phyloP scores from a whole-genome alignment of 1,139 yeast genomes.

The Wickerhamomyces sp. region DNA sequence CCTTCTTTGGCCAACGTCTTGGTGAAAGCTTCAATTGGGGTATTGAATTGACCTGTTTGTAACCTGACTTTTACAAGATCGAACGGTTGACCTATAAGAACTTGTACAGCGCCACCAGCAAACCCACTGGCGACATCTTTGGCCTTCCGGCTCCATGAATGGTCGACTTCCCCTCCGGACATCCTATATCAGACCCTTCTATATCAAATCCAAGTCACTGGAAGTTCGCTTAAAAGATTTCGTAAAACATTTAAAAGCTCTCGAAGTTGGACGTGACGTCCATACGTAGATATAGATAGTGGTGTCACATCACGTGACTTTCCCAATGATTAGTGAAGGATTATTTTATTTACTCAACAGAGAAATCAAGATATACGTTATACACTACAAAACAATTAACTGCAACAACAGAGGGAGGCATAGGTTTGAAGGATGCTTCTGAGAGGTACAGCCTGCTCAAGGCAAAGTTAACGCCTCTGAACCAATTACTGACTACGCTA shows the following conservation, averaged over 20 bases:
- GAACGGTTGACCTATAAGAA: slow-evolving; percentile 89
- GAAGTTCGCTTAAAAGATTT: not conserved
- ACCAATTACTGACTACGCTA: too few relatives aligned
- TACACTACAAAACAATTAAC: too few relatives aligned
- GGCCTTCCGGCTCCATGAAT: slow-evolving; percentile 42
- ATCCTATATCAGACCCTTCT: slow-evolving; percentile 29
- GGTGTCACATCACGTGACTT: slow-evolving; percentile 6
- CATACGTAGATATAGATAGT: not conserved
- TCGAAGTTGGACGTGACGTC: not conserved
- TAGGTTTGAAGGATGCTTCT: too few relatives aligned
- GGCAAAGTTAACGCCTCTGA: too few relatives aligned
- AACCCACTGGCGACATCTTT: slow-evolving; percentile 90
- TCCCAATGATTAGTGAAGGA: slow-evolving; percentile 56
- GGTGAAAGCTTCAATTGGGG: slow-evolving; percentile 70
- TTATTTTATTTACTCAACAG: slow-evolving; percentile 44
- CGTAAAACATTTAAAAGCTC: not conserved
- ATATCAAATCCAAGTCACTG: not conserved
- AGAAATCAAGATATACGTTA: too few relatives aligned
- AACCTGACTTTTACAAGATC: slow-evolving; percentile 90
- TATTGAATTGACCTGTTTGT: slow-evolving; percentile 75
- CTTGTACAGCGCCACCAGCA: slow-evolving; percentile 92
- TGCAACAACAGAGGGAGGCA: too few relatives aligned
- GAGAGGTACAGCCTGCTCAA: too few relatives aligned
- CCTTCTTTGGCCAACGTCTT: slow-evolving; percentile 74
- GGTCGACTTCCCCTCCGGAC: slow-evolving; percentile 44